Conservation (phyloP, 2,329 filamentous ascomycete species). For the Pseudopyricularia cyperi region DNA sequence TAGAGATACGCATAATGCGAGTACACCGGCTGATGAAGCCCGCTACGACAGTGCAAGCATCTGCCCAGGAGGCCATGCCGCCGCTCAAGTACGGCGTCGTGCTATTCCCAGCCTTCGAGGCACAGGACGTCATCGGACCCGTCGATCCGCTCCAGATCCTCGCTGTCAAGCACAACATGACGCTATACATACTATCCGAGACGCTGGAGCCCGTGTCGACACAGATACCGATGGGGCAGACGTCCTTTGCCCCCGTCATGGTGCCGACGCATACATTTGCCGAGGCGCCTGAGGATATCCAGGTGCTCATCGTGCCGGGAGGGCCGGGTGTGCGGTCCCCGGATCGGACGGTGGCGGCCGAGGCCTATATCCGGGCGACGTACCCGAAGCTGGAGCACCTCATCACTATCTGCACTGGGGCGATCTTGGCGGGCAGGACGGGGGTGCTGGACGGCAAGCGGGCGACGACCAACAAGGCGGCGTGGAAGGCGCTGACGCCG, state of each 20-base stretch:
- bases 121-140: conserved; percentile 32
- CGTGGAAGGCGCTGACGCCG: conserved; percentile 22
- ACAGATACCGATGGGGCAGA: conserved; percentile 9
- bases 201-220: conserved; percentile 28
- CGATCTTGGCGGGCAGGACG: conserved; percentile 41
- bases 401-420: conserved; percentile 55
- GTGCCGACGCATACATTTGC: conserved; percentile 38
- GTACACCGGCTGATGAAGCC: background rate
- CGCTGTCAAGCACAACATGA: conserved; percentile 19
- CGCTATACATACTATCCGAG: conserved; percentile 26
- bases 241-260: conserved; percentile 12
- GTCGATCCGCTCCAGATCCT: conserved; percentile 30
- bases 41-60: background rate
- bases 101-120: conserved; percentile 30
- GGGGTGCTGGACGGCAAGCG: conserved; percentile 46
- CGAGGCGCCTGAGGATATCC: conserved; percentile 32
- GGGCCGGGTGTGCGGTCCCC: conserved; percentile 34
- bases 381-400: conserved; percentile 38
- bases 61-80: background rate
- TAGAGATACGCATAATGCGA: background rate
- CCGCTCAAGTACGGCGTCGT: conserved; percentile 18
- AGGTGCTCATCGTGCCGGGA: conserved; percentile 55
- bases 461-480: conserved; percentile 55
- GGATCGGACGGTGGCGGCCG: conserved; percentile 17
- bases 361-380: conserved; percentile 30